Base-by-base conservation (phyloP, 768 basidiomycete genomes). In the Tricholoma furcatifolium region DNA sequence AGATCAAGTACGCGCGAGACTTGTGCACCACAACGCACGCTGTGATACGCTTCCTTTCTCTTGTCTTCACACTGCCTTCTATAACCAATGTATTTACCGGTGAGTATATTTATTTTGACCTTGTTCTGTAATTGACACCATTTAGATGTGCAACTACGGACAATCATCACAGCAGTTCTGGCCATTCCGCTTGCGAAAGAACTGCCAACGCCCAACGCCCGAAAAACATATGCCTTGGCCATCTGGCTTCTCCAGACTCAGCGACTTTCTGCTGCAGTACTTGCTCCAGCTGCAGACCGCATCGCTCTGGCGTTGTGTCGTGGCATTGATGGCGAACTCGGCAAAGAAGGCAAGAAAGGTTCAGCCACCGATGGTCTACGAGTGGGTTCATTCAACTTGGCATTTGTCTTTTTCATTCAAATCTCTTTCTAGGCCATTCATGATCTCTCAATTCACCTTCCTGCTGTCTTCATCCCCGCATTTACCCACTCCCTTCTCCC, bases 341-440 rank as follows among this genome's bases (percentile, higher is more conserved):
- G 91, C 5, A 90, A 89, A 64, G 91, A 93, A 65, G 91, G 91
- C 9, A 93, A 93, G 74, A 92, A 91, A 62, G 91, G 91, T 0
- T 83, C 91, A 4, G 79, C 76, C 1, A 86, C 79, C 31, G 91
- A 93, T 65, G 88, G 87, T 18, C 75, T 91, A 42, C 89, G 85
- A 79, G 91, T 86, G 63, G 59, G 68, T 64, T 44, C 39, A 38
- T 34, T 31, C 21, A 56, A 49, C 56, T 43, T 51, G 40, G 50
- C 14, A 40, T 24, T 41, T 47, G 43, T 27, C 18, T 3, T 12
- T 34, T 51, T 44, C n/a, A 61, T 40, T 51, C 20, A 30, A 20
- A 20, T 34, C 7, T 10, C 11, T n/a, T 41, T 40, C 35, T 50
- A 91, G 89, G 89, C 88, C 4, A 76, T 91, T 27, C 83, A 87